These are phyloP conservation scores for Linnemannia exigua DNA, from an alignment of 192 early-diverging fungal species.

Conservation along the genomic window DNA sequence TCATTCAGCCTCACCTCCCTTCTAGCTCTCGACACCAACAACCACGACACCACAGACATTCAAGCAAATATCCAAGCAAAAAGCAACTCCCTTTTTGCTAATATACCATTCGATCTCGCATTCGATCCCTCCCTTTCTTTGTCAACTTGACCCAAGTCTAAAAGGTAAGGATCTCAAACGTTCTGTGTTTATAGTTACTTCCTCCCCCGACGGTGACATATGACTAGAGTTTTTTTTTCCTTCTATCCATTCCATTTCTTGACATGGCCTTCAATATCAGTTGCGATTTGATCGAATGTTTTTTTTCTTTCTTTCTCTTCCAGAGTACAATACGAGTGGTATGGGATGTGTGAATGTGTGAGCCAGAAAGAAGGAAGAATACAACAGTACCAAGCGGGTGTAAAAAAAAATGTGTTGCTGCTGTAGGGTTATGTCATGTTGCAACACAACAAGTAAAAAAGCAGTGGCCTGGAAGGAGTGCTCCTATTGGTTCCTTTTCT, in stretches of 20 bases:
- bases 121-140: neutral
- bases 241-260: neutral
- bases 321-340: neutral
- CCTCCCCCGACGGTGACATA: neutral
- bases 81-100: neutral
- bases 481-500: slow-evolving; percentile 1
- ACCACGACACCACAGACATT: neutral
- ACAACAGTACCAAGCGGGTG: neutral
- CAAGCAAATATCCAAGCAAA: neutral
- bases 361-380: neutral
- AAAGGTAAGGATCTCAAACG: neutral
- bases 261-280: neutral
- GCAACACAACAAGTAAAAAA: neutral
- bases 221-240: neutral
- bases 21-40: no score
- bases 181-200: neutral
- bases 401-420: neutral
- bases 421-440: slow-evolving; percentile 11
- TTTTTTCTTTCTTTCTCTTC: neutral
- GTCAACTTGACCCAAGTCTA: neutral
- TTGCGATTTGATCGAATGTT: neutral
- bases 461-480: neutral
- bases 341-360: neutral
- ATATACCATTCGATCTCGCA: slow-evolving; percentile 3
- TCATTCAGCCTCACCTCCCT: neutral